Conservation (phyloP, 208 protist species). For the Trypanosoma conorhini region DNA sequence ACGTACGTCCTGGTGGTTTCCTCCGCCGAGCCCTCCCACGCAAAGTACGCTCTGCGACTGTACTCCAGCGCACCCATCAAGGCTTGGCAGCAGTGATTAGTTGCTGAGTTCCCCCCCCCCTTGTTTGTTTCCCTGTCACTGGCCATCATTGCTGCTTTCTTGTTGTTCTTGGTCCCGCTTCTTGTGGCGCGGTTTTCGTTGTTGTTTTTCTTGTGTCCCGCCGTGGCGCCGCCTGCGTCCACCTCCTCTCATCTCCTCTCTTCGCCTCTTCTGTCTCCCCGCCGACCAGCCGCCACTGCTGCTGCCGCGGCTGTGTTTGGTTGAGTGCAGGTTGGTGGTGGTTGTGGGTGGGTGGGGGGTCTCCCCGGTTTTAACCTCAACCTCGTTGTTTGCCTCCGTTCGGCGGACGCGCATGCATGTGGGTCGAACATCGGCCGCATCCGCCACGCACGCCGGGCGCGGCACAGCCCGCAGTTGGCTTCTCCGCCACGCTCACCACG, state of each 20-base stretch:
- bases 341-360: not conserved
- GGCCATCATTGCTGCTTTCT: not conserved
- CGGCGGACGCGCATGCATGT: constrained; percentile 9
- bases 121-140: constrained; percentile 5
- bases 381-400: not conserved
- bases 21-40: constrained; percentile 30
- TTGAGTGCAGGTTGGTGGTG: not conserved
- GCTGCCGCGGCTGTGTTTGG: not conserved
- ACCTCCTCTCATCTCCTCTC: constrained; percentile 12
- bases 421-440: not conserved
- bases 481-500: constrained; percentile 3
- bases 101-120: constrained; percentile 18
- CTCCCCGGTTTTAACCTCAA: not conserved
- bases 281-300: constrained; percentile 7
- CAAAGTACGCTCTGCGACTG: constrained; percentile 70
- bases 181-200: not conserved
- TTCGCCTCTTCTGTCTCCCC: no score
- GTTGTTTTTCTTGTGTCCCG: not conserved
- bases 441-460: not conserved
- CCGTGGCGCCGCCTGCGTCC: constrained; percentile 5
- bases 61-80: constrained; percentile 46
- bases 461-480: constrained; percentile 11
- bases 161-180: not conserved
- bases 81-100: constrained; percentile 34
- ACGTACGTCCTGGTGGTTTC: constrained; percentile 69